Evolutionary conservation across 331 rosid genomes (phyloP), one percentile per base, ranked within the genome.

Genomic region (Acacia pycnantha): DNA sequence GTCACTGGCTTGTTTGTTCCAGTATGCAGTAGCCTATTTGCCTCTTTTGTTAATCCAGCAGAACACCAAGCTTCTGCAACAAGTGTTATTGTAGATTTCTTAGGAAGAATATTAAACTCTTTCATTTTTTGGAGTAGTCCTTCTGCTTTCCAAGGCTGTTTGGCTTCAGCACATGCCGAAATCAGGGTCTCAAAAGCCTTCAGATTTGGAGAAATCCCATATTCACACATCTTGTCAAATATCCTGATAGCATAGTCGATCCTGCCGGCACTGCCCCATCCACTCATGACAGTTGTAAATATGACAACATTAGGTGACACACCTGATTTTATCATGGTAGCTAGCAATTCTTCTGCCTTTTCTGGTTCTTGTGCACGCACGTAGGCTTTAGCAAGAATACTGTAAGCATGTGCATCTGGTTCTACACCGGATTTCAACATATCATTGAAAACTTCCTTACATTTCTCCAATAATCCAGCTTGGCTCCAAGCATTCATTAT

Each of bases 401-500:
- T 86, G 81, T 88, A 92, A 51, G 93, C 91, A 86, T 88, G 97
- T 2, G 31, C 86, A 66, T 92, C 97, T 0, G 97, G 94, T 77
- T 89, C 74, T 74, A 92, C 87, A 69, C 94, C 93, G n/a, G 91
- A 90, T 79, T 90, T 86, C 82, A 89, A 80, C 97, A 88, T 90
- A 54, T 88, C 89, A 74, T 88, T 62, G 41, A 86, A 92, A 75
- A 90, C 61, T 86, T 90, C 87, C 79, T 83, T 86, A 88, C 92
- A 86, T 77, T 90, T 89, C 70, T 76, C 92, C 88, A 89, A 79
- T 80, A 85, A 88, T 81, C 97, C 93, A 26, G 94, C 94, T 75
- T 89, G 81, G 92, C 97, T 88, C 97, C 94, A 92, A 50, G 91
- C 94, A 90, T 90, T 92, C 94, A 92, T 89, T 76, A 90, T 87